These are phyloP conservation scores for Drechslera avenae DNA, from an alignment of 2,329 filamentous ascomycete species.

Conservation along the genomic window DNA sequence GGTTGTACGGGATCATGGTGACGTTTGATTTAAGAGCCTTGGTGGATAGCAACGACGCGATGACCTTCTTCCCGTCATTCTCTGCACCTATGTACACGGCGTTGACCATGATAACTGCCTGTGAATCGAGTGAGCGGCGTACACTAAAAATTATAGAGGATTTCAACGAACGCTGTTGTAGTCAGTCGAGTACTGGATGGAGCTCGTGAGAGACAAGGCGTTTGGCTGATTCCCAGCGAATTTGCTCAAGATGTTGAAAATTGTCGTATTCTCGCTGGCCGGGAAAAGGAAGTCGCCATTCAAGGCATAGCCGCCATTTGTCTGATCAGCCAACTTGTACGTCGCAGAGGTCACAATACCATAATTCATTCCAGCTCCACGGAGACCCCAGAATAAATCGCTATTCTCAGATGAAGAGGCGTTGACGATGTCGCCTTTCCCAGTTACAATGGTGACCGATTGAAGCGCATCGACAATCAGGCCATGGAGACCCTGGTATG, in stretches of 20 bases:
- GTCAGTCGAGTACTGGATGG: neutral
- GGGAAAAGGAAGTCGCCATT: constrained; percentile 1
- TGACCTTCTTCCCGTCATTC: neutral
- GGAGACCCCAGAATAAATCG: constrained; percentile 4
- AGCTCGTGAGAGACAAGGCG: neutral
- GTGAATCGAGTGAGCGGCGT: neutral
- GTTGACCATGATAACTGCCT: constrained; percentile 1
- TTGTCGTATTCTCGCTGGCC: neutral
- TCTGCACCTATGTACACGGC: neutral
- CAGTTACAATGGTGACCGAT: constrained; percentile 2
- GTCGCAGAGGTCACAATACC: constrained; percentile 4
- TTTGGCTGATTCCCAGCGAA: neutral
- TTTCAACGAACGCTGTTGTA: neutral
- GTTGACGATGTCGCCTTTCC: neutral
- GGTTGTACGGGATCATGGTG: constrained; percentile 3
- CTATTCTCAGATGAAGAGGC: neutral
- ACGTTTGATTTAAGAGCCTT: neutral
- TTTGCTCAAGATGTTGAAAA: neutral
- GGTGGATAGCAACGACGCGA: neutral
- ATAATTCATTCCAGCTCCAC: constrained; percentile 4
- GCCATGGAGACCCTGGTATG: constrained; percentile 2
- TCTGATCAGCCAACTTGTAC: neutral
- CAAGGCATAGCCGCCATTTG: neutral
- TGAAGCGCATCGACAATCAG: constrained; percentile 4
- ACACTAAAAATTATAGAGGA: too few relatives aligned